phyloP scores from a whole-genome alignment of 805 yeast species.

The Saturnispora galanensis region DNA sequence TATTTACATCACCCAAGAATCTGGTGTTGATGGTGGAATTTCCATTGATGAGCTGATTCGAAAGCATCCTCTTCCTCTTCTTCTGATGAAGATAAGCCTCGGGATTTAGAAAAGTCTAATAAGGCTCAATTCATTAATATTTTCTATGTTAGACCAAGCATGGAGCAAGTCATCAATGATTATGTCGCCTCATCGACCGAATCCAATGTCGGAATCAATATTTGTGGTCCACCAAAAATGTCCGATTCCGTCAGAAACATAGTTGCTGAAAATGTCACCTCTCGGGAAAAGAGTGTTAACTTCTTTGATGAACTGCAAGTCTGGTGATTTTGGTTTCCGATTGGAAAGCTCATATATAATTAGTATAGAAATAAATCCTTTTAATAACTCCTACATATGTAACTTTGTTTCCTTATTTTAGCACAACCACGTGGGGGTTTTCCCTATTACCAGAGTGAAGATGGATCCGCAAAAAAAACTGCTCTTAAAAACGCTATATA shows the following conservation, averaged over 20 bases:
- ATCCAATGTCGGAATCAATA: slow-evolving; percentile 31
- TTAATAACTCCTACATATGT: no score
- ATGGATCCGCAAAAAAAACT: no score
- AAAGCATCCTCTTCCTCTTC: not conserved
- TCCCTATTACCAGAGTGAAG: no score
- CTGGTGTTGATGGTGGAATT: not conserved
- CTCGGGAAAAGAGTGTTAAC: slow-evolving; percentile 44
- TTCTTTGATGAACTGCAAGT: slow-evolving; percentile 65
- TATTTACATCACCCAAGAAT: slow-evolving; percentile 31
- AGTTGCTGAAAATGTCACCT: slow-evolving; percentile 33
- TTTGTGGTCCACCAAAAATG: slow-evolving; percentile 40
- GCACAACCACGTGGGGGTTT: no score
- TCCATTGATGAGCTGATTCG: not conserved
- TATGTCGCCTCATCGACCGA: slow-evolving; percentile 28
- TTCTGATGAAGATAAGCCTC: slow-evolving; percentile 1
- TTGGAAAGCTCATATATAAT: no score
- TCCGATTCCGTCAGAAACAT: slow-evolving; percentile 42
- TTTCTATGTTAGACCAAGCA: slow-evolving; percentile 29
- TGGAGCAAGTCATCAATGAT: slow-evolving; percentile 22
- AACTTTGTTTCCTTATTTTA: no score
- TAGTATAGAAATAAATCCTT: no score
- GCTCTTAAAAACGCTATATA: not conserved
- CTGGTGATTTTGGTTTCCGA: slow-evolving; percentile 34
- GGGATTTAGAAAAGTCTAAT: not conserved
- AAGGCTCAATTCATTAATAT: not conserved